Percentiles rank a stretch among this genome's conserved stretches.
phyloP scores from a whole-genome alignment of 2,329 filamentous ascomycete species.

The Ascochyta fabae region DNA sequence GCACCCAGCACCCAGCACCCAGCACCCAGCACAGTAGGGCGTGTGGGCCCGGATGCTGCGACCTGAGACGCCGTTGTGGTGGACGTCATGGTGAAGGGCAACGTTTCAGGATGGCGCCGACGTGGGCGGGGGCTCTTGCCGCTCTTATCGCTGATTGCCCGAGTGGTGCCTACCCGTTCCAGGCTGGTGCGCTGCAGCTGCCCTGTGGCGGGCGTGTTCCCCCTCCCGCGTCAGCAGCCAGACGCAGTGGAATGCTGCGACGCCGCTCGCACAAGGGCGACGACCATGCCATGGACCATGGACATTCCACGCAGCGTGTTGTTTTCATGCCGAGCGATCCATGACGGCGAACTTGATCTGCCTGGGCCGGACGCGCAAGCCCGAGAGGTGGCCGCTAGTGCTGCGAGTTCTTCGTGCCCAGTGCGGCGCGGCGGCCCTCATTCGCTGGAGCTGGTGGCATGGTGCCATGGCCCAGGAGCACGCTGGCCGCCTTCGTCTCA shows the following conservation, averaged over 20 bases:
- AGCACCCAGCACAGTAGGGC: background rate
- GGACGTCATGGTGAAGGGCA: constrained; percentile 21
- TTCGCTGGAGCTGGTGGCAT: constrained; percentile 17
- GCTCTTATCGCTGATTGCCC: constrained; percentile 15
- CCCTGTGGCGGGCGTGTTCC: no score
- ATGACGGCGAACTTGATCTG: constrained; percentile 31
- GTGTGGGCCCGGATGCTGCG: constrained; percentile 14
- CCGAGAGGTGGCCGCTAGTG: constrained; percentile 8
- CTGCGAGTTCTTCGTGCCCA: constrained; percentile 13
- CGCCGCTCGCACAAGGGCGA: background rate
- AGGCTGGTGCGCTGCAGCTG: background rate
- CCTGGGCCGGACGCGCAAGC: constrained; percentile 18
- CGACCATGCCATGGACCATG: background rate
- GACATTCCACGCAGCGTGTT: constrained; percentile 15
- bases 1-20: background rate
- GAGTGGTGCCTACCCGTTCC: background rate
- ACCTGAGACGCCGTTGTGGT: constrained; percentile 13
- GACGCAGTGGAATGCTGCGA: background rate
- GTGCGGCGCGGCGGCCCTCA: constrained; percentile 7
- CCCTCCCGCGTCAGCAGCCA: background rate
- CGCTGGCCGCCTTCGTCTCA: constrained; percentile 28
- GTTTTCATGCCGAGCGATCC: constrained; percentile 8
- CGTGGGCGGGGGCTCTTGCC: constrained; percentile 18
- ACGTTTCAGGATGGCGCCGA: constrained; percentile 29
- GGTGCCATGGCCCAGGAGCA: constrained; percentile 13